Base-by-base conservation (phyloP, 139 green algal genomes). In the Chlorella sp. region DNA sequence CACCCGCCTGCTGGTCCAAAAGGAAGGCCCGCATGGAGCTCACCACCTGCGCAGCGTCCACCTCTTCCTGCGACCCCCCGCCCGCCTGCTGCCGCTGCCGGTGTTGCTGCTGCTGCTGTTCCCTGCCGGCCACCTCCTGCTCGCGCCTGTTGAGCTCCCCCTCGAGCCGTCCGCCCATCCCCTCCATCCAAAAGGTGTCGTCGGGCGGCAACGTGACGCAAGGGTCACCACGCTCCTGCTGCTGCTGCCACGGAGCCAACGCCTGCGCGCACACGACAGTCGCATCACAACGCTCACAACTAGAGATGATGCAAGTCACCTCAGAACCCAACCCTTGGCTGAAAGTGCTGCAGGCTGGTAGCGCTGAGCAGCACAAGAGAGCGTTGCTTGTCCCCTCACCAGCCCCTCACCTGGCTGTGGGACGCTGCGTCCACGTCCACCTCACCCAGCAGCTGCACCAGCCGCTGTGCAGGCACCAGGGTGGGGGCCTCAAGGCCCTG, bases 141-240 rank as follows among this genome's bases (percentile, higher is more conserved):
- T 70, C 24, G 10, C 71, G 62, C 3, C 35, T 29, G 4, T 26
- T 36, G 6, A 82, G 77, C 77, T 82, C 71, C 1, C 24, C n/a
- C 32, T 82, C 67, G 5, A 81, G 30, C 20, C 2, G 63, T 2
- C 35, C 49, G 0, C 59, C 49, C 23, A 69, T 49, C 1, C 55
- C 64, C 1, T 74, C 76, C 26, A 81, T 50, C 76, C 76, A 81
- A 31, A 35, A 71, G 70, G 77, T 70, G 17, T 81, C 76, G 36
- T 77, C 74, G 30, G 33, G n/a, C n/a, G n/a, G n/a, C n/a, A n/a
- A n/a, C n/a, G n/a, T n/a, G n/a, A n/a, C n/a, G n/a, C n/a, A n/a
- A n/a, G n/a, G n/a, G n/a, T n/a, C n/a, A n/a, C n/a, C n/a, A n/a
- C n/a, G n/a, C n/a, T 17, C 17, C 42, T 55, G 42, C 42, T 24